Conservation (phyloP, 1,284 basidiomycete genomes). For the Microbotryomycetes sp. region DNA sequence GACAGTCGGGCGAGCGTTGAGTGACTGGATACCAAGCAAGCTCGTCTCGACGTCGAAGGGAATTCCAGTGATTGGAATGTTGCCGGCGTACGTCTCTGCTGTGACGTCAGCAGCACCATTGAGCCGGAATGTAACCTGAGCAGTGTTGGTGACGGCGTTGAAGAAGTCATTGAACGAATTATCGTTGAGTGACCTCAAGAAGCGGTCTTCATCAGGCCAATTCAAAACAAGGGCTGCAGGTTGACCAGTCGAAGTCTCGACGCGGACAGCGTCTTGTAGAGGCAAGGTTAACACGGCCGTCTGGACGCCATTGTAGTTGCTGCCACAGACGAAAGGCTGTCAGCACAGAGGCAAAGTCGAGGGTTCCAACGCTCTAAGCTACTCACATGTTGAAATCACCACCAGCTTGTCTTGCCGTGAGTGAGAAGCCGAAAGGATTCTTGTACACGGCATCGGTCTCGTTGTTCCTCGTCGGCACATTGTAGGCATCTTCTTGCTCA, state of each 20-base stretch:
- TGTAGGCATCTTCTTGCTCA: constrained; percentile 52
- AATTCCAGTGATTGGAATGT: constrained; percentile 63
- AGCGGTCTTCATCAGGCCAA: constrained; percentile 8
- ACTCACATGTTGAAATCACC: constrained; percentile 22
- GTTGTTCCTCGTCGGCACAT: constrained; percentile 56
- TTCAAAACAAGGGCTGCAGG: constrained; percentile 22
- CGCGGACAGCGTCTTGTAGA: constrained; percentile 19
- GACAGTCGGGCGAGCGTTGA: constrained; percentile 55
- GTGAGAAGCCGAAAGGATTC: constrained; percentile 70
- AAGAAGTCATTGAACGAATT: constrained; percentile 19
- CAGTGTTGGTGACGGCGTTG: constrained; percentile 22
- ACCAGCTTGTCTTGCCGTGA: constrained; percentile 39
- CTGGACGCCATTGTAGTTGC: constrained; percentile 22
- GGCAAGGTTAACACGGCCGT: constrained; percentile 18
- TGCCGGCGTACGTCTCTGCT: constrained; percentile 59
- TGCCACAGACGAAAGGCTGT: neutral
- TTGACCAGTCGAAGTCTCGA: constrained; percentile 23
- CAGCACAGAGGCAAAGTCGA: neutral
- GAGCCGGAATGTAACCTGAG: constrained; percentile 15
- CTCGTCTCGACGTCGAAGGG: constrained; percentile 58
- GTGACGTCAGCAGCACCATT: constrained; percentile 42
- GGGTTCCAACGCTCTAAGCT: neutral
- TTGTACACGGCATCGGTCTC: constrained; percentile 57
- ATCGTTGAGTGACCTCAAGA: constrained; percentile 19
- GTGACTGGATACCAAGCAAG: constrained; percentile 61